Percentiles rank a stretch among this genome's conserved stretches.
These are phyloP conservation scores for Lachnellula cervina DNA, from an alignment of 2,329 filamentous ascomycete genomes.

Conservation along the genomic window DNA sequence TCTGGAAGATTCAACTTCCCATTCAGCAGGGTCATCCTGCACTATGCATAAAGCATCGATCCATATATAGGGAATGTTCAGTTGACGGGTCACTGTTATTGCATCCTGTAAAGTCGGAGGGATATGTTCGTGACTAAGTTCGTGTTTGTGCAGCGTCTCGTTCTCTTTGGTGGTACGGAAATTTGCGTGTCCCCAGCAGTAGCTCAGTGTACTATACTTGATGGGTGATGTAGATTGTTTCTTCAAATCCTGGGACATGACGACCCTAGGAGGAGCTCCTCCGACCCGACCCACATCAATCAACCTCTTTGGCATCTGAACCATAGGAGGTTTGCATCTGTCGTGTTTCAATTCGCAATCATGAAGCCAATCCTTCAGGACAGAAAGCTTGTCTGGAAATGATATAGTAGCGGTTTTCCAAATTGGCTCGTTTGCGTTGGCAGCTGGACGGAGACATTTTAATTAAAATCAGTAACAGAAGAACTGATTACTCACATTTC, in stretches of 20 bases:
- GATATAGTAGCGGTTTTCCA: background rate
- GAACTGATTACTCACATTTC: background rate
- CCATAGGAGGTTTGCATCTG: background rate
- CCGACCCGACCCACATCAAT: background rate
- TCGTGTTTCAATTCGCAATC: background rate
- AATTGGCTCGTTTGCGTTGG: background rate
- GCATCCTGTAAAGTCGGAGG: conserved; percentile 7
- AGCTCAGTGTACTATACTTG: conserved; percentile 8
- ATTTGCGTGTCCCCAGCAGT: conserved; percentile 7
- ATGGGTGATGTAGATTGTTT: background rate
- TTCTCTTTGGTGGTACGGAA: conserved; percentile 4
- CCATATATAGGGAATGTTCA: conserved; percentile 9
- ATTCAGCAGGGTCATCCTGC: conserved; percentile 6
- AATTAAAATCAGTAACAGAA: background rate
- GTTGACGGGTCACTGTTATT: background rate
- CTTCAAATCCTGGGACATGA: background rate
- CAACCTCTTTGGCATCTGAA: background rate
- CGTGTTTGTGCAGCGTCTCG: background rate
- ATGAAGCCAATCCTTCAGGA: background rate
- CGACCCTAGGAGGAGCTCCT: background rate
- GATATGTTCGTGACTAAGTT: background rate
- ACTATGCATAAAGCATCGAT: conserved; percentile 15
- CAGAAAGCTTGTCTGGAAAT: background rate
- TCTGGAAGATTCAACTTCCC: background rate
- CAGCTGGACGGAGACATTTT: background rate